These are phyloP conservation scores for Penicillium rolfsii DNA, from an alignment of 2,329 filamentous ascomycete species.

Conservation along the genomic window DNA sequence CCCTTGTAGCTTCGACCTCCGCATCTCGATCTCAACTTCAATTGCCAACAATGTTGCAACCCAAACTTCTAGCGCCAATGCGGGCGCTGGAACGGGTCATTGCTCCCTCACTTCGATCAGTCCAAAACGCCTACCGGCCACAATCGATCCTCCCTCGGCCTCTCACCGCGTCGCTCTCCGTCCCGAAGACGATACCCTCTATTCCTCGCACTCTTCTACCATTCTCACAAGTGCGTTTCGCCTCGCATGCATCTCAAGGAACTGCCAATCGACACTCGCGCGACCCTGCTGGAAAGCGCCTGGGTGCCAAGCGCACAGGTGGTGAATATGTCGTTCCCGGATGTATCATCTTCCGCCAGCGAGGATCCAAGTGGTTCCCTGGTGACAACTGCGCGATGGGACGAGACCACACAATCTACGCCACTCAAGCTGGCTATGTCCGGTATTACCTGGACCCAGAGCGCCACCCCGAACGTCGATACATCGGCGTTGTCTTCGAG, in stretches of 20 bases:
- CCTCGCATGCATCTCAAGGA: slow-evolving; percentile 67
- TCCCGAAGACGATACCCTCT: slow-evolving; percentile 32
- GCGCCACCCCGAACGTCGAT: slow-evolving; percentile 82
- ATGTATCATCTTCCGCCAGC: slow-evolving; percentile 97
- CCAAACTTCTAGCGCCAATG: slow-evolving; percentile 45
- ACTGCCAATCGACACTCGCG: slow-evolving; percentile 68
- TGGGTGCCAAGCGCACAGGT: slow-evolving; percentile 91
- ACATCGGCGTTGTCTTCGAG: slow-evolving; percentile 90
- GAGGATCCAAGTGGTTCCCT: slow-evolving; percentile 90
- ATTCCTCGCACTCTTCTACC: slow-evolving; percentile 39
- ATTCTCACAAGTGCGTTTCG: slow-evolving; percentile 59
- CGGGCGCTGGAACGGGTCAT: slow-evolving; percentile 45
- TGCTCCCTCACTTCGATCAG: slow-evolving; percentile 35
- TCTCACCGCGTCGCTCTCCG: slow-evolving; percentile 31
- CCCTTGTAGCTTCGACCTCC: slow-evolving; percentile 28
- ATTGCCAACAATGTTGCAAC: slow-evolving; percentile 47
- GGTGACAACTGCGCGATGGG: slow-evolving; percentile 96
- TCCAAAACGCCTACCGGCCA: slow-evolving; percentile 30
- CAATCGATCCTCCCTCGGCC: slow-evolving; percentile 37
- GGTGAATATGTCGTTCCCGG: slow-evolving; percentile 93
- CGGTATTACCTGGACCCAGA: slow-evolving; percentile 92
- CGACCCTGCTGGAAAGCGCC: slow-evolving; percentile 76
- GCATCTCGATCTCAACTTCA: slow-evolving; percentile 20
- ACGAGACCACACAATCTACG: slow-evolving; percentile 93
- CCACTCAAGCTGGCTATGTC: slow-evolving; percentile 83